phyloP scores from a whole-genome alignment of 176 grass and related monocot species.

The Zoysia japonica region DNA sequence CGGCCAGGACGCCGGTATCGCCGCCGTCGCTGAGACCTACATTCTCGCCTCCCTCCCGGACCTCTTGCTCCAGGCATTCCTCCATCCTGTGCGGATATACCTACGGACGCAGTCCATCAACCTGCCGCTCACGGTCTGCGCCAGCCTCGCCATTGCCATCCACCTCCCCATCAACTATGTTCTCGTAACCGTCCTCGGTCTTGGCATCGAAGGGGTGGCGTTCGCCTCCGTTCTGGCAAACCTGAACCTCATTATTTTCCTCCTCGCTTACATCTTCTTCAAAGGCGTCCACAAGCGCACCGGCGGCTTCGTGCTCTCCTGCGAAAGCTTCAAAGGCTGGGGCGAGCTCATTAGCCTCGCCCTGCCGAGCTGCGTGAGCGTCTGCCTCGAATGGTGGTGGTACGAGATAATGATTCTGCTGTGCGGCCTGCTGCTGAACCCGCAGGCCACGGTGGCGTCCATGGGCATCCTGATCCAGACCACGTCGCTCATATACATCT shows the following conservation, averaged over 20 bases:
- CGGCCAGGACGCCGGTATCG: too few species aligned
- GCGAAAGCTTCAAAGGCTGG: slow-evolving; percentile 66
- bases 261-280: slow-evolving; percentile 63
- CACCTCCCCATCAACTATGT: slow-evolving; percentile 82
- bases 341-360: slow-evolving; percentile 62
- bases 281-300: slow-evolving; percentile 55
- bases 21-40: too few species aligned
- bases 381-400: slow-evolving; percentile 98
- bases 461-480: slow-evolving; percentile 98
- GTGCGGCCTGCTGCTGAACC: slow-evolving; percentile 83
- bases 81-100: slow-evolving; percentile 77
- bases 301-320: slow-evolving; percentile 58
- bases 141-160: slow-evolving; percentile 65
- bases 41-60: not conserved
- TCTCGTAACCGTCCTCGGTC: slow-evolving; percentile 54
- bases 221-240: slow-evolving; percentile 70
- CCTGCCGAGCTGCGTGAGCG: slow-evolving; percentile 71
- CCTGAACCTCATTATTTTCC: slow-evolving; percentile 71
- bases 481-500: slow-evolving; percentile 93
- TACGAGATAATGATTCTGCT: slow-evolving; percentile 98
- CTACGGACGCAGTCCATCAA: slow-evolving; percentile 79
- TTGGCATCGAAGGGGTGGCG: slow-evolving; percentile 75
- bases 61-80: slow-evolving; percentile 62
- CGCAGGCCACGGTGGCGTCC: slow-evolving; percentile 82
- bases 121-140: slow-evolving; percentile 76